Conservation (phyloP, 768 basidiomycete genomes). For the Botryobasidium botryosum region DNA sequence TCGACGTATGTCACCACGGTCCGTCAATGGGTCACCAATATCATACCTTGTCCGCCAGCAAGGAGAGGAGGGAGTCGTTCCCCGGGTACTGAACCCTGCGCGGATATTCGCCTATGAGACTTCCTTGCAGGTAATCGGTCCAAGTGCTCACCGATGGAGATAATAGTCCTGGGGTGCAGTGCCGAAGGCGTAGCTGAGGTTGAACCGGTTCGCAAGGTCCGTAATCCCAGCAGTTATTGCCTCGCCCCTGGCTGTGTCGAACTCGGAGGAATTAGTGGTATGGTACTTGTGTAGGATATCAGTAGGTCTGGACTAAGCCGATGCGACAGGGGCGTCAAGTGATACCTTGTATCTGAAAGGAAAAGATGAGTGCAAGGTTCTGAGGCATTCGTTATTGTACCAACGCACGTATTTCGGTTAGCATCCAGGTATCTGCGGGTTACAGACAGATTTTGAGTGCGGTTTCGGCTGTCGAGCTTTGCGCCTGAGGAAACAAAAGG, state of each 20-base stretch:
- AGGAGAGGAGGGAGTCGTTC: constrained; percentile 38
- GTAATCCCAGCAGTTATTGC: constrained; percentile 39
- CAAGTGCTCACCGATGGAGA: constrained; percentile 37
- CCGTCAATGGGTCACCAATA: too few relatives aligned
- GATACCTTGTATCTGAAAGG: too few relatives aligned
- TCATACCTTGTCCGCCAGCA: constrained; percentile 36
- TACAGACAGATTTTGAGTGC: constrained; percentile 31
- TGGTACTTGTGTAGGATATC: too few relatives aligned
- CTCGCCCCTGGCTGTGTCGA: constrained; percentile 38
- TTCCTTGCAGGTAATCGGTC: too few relatives aligned
- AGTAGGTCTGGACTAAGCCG: too few relatives aligned
- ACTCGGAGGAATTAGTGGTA: constrained; percentile 30
- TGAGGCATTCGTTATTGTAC: too few relatives aligned
- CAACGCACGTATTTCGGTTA: constrained; percentile 59
- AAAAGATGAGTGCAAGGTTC: too few relatives aligned
- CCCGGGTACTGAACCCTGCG: constrained; percentile 46
- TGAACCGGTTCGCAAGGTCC: constrained; percentile 36
- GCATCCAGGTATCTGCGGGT: constrained; percentile 62
- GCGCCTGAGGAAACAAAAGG: too few relatives aligned
- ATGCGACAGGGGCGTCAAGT: too few relatives aligned
- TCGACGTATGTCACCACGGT: too few relatives aligned
- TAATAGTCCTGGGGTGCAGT: constrained; percentile 63
- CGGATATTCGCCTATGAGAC: constrained; percentile 19
- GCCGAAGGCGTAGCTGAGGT: constrained; percentile 48
- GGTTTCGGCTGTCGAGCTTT: constrained; percentile 27